Evolutionary conservation across 2,329 filamentous ascomycete species (phyloP), one percentile per base, ranked within the genome.

Genomic region (Aspergillaceae sp.): DNA sequence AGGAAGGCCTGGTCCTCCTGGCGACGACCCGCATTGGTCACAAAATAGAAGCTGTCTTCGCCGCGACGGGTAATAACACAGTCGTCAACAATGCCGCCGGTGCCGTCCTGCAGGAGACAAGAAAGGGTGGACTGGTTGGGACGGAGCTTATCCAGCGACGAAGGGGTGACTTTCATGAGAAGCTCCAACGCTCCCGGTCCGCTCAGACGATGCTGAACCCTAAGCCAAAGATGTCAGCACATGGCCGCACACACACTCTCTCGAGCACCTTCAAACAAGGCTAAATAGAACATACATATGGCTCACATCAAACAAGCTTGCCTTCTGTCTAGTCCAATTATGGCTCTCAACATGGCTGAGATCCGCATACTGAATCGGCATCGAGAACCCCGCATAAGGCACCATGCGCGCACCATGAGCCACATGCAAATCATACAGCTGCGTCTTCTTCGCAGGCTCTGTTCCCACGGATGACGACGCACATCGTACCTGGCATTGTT

Each of bases 11-110:
- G 74, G 68, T 97, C 91, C 72, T 96, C 96, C 41, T 89, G 84
- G 45, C 89, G 78, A 68, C 90, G 95, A 34, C 82, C 92, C 28
- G 91, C 92, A 66, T 98, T 98, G 53, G 90, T 94, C 50, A 98
- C 92, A 48, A 97, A 82, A 69, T 96, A 95, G 74, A 90, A 97
- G 45, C 78, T 69, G 48, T 88, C 79, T 46, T 78, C 75, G 28
- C 74, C 77, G n/a, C 94, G 75, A 50, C 85, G 79, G 4, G 90
- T 94, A 60, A 98, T 83, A 57, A 98, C 84, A 4, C 86, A 89
- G 70, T 98, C 92, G 64, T 98, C 92, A 42, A 95, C 83, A 56
- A 98, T 97, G 42, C 92, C 92, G 37, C 92, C 92, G 0, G 83
- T 90, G 8, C 73, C 74, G 4, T 84, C 81, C 68, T 87, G 85